Conservation (phyloP, 2,329 filamentous ascomycete species). For the Juglanconis oblonga region DNA sequence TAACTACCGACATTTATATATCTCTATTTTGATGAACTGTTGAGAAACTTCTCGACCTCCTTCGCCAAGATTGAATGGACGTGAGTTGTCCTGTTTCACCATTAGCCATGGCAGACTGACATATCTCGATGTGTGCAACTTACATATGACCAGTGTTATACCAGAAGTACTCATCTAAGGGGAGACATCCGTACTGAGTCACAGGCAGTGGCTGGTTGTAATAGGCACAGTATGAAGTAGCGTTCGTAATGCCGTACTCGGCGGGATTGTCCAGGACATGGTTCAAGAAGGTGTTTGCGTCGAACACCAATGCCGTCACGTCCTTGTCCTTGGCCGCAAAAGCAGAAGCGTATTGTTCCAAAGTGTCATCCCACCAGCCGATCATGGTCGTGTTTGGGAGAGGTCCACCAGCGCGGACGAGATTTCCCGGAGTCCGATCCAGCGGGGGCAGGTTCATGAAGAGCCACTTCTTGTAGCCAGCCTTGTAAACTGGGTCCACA, state of each 20-base stretch:
- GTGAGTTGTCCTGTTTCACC: slow-evolving; percentile 1
- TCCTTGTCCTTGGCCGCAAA: slow-evolving; percentile 29
- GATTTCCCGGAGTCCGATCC: slow-evolving; percentile 40
- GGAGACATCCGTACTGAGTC: slow-evolving; percentile 27
- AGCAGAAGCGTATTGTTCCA: slow-evolving; percentile 29
- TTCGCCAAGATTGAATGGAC: slow-evolving; percentile 2
- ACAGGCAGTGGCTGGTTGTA: slow-evolving; percentile 24
- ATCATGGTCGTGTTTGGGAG: slow-evolving; percentile 45
- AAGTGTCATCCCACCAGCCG: slow-evolving; percentile 38
- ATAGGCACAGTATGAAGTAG: slow-evolving; percentile 25
- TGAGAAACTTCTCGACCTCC: slow-evolving; percentile 3
- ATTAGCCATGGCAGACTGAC: background rate
- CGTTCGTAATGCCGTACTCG: slow-evolving; percentile 27
- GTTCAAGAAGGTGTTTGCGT: slow-evolving; percentile 31
- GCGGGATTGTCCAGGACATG: slow-evolving; percentile 26
- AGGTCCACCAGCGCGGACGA: slow-evolving; percentile 27
- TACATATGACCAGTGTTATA: slow-evolving; percentile 28
- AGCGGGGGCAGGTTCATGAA: slow-evolving; percentile 51
- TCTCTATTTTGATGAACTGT: background rate
- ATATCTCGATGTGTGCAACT: background rate
- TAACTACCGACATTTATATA: background rate
- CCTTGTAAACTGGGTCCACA: slow-evolving; percentile 36
- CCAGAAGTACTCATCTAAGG: slow-evolving; percentile 30
- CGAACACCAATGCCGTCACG: slow-evolving; percentile 26
- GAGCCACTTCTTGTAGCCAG: slow-evolving; percentile 45